Evolutionary conservation across 306 rosid genomes (phyloP), one percentile per base, ranked within the genome.

Genomic region (Glycyrrhiza uralensis): DNA sequence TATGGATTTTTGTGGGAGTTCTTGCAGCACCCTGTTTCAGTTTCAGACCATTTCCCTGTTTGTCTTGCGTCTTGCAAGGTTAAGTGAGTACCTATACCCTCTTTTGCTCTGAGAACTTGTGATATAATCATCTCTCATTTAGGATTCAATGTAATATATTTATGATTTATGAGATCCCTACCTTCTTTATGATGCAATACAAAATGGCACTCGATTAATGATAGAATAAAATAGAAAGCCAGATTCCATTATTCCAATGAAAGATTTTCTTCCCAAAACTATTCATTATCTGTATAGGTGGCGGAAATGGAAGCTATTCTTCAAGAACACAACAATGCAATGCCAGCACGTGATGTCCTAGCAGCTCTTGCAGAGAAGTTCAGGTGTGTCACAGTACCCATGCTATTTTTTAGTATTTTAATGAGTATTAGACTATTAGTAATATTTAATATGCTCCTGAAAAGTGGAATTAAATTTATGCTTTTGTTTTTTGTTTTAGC

Each of bases 261-360:
- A 44, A 24, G 15, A 24, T 47, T 35, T 55, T 42, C 17, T 24
- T 36, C 39, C 13, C 35, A 56, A 64, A 70, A 55, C 50, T 64
- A 47, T 76, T 78, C 28, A 28, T 63, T 57, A 41, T 69, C 52
- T 81, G 61, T 29, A 19, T 57, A 95, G 99, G 99, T 89, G 66
- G 10, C 80, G 9, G 99, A 91, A 87, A 95, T 95, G 99, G 99
- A 95, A 61, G 79, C 80, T 75, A 88, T 95, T 82, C 77, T 95
- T 80, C 90, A 90, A 38, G 90, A 78, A 56, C 96, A 91, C 81
- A 85, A 89, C 63, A 87, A 91, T 68, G 76, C 93, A 6, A 88
- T 91, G 97, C 99, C 97, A 23, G 72, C 89, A 6, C 91, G 93
- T 6, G 99, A 95, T 38, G 79, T 89, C 78, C 92, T 95, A 28